Evolutionary conservation across 352 stramenopile genomes (phyloP).

Genomic region (Salisapilia sapeloensis): DNA sequence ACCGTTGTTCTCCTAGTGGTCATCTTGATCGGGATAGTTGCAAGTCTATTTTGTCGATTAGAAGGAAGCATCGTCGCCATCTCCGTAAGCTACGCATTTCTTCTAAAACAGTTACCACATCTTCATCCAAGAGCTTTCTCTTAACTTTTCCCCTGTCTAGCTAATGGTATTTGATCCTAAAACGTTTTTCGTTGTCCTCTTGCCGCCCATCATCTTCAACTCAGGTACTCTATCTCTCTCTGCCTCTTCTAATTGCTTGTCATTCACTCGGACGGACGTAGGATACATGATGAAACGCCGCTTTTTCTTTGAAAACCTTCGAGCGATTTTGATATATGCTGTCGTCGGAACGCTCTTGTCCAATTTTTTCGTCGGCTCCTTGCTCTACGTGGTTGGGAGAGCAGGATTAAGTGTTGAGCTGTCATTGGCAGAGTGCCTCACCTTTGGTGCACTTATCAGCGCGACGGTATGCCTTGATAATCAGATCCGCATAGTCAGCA

Average conservation of each 20-base stretch:
- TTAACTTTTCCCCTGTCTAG: conserved; percentile 4
- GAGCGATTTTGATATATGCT: conserved; percentile 47
- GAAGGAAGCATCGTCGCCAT: conserved; percentile 8
- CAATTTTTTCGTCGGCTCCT: conserved; percentile 22
- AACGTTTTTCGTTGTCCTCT: conserved; percentile 67
- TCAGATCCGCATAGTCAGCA: neutral
- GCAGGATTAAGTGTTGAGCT: conserved; percentile 13
- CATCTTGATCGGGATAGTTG: conserved; percentile 10
- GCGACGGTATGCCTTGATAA: conserved; percentile 12
- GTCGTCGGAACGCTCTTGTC: conserved; percentile 50
- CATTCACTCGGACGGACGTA: too few relatives aligned
- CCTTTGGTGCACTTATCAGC: conserved; percentile 61
- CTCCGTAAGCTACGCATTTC: conserved; percentile 5
- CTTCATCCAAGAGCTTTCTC: neutral
- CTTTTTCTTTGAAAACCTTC: conserved; percentile 59
- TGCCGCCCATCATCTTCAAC: conserved; percentile 80
- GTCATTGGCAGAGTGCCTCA: conserved; percentile 36
- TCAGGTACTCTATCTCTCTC: conserved; percentile 11
- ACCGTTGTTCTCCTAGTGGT: conserved; percentile 1
- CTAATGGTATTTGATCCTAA: conserved; percentile 38
- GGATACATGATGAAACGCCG: conserved; percentile 44
- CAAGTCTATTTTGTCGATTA: conserved; percentile 7
- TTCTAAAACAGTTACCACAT: neutral
- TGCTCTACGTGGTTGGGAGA: conserved; percentile 22
- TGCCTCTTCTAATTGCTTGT: neutral